Conservation (phyloP, 192 early-diverging fungal genomes). For the Phycomyces blakesleeanus region DNA sequence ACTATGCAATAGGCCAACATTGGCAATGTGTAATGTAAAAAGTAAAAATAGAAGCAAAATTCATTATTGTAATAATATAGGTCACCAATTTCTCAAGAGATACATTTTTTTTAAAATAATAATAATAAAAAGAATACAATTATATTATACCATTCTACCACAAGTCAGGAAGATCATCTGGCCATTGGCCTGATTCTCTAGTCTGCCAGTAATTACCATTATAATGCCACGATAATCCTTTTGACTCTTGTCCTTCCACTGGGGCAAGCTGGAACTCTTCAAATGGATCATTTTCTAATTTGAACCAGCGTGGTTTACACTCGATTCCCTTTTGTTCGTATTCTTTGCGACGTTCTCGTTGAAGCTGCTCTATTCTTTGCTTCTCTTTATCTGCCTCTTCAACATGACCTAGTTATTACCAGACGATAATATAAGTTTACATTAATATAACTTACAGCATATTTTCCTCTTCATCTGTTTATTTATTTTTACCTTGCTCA, state of each 20-base stretch:
- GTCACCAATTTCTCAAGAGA: too few relatives aligned
- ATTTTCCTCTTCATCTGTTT: not conserved
- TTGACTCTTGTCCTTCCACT: conserved; percentile 46
- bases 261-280: conserved; percentile 51
- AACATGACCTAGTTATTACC: conserved; percentile 43
- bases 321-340: conserved; percentile 54
- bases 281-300: conserved; percentile 62
- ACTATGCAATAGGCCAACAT: too few relatives aligned
- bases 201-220: conserved; percentile 83
- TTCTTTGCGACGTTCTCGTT: conserved; percentile 69
- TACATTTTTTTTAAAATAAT: too few relatives aligned
- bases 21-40: too few relatives aligned
- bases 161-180: conserved; percentile 26
- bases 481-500: conserved; percentile 48
- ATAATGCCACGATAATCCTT: conserved; percentile 64
- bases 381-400: conserved; percentile 82
- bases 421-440: too few relatives aligned
- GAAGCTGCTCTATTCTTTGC: conserved; percentile 76
- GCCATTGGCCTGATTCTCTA: conserved; percentile 38
- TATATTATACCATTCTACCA: too few relatives aligned
- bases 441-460: too few relatives aligned
- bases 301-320: conserved; percentile 5
- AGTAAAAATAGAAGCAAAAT: too few relatives aligned
- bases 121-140: too few relatives aligned
- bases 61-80: too few relatives aligned